Evolutionary conservation across 768 basidiomycete species (phyloP).

Genomic region (Leccinellum luteum): DNA sequence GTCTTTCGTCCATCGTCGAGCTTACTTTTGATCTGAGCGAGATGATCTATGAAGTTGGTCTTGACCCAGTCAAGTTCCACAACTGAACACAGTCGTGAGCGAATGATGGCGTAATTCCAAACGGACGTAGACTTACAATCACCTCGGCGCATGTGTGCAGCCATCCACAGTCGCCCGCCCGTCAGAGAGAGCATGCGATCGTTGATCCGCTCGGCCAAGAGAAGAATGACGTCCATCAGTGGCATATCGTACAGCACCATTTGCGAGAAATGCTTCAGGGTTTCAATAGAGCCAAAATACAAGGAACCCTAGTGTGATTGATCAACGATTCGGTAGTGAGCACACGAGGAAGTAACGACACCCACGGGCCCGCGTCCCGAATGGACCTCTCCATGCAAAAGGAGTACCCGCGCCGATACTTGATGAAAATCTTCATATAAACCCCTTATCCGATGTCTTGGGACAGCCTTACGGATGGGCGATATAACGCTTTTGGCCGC

Average conservation of each 20-base stretch:
- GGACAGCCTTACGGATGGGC: constrained; percentile 36
- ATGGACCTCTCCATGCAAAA: constrained; percentile 41
- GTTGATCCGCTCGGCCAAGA: constrained; percentile 32
- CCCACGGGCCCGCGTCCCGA: constrained; percentile 37
- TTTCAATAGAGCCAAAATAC: constrained; percentile 32
- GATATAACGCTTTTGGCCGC: constrained; percentile 37
- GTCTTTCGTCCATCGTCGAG: neutral
- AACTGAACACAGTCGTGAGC: neutral
- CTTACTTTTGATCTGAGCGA: neutral
- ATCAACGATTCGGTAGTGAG: neutral
- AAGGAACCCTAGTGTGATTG: constrained; percentile 27
- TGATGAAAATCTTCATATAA: constrained; percentile 37
- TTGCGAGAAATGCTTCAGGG: constrained; percentile 26
- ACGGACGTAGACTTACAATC: neutral
- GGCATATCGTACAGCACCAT: constrained; percentile 33
- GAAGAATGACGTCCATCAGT: constrained; percentile 23
- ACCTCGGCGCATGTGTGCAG: neutral
- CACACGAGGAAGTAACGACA: neutral
- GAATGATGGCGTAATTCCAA: neutral
- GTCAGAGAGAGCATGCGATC: constrained; percentile 31
- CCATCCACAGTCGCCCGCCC: constrained; percentile 40
- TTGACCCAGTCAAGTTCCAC: neutral
- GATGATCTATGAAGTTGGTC: neutral
- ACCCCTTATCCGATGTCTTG: constrained; percentile 34
- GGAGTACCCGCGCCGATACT: constrained; percentile 34